Conservation (phyloP, 176 grass and related monocot genomes). For the Thinopyrum elongatum region DNA sequence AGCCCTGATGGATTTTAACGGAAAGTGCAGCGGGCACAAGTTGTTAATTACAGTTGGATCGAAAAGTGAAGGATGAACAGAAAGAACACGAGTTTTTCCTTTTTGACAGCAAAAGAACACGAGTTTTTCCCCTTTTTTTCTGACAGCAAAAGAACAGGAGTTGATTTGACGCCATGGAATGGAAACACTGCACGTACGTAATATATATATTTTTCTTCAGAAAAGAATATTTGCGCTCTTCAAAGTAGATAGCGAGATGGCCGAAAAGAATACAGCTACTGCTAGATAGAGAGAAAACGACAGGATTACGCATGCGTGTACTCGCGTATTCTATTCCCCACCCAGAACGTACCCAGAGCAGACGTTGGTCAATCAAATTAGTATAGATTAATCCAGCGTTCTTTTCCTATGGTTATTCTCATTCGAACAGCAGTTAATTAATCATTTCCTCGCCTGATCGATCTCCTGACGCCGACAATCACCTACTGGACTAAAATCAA, state of each 20-base stretch:
- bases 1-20: neutral
- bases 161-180: neutral
- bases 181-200: neutral
- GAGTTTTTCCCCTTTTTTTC: neutral
- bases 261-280: neutral
- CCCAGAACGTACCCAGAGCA: neutral
- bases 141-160: neutral
- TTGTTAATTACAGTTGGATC: neutral
- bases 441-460: neutral
- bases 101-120: neutral
- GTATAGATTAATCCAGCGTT: neutral
- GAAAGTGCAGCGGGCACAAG: neutral
- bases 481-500: neutral
- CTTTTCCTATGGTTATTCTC: constrained; percentile 7
- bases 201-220: neutral
- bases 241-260: neutral
- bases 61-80: neutral
- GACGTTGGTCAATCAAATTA: neutral
- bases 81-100: neutral
- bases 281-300: neutral
- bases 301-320: neutral
- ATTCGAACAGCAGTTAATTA: neutral
- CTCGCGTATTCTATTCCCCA: neutral
- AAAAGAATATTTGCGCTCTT: neutral
- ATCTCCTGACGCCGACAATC: constrained; percentile 15